phyloP scores from a whole-genome alignment of 495 filamentous ascomycete genomes.

The Darksidea phi region DNA sequence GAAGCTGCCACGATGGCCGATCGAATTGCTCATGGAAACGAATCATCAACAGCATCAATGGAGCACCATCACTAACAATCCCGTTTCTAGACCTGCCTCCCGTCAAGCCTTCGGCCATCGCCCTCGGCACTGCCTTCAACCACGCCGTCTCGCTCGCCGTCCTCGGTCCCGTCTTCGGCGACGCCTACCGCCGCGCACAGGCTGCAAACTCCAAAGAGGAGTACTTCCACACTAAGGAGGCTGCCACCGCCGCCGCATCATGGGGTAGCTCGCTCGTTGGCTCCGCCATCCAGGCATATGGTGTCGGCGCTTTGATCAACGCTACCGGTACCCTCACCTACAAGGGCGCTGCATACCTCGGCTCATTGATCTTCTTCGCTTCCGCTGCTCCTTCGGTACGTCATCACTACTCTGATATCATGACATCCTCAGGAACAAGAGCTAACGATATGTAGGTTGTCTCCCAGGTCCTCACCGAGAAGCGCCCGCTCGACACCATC shows the following conservation, averaged over 20 bases:
- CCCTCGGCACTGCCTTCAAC: slow-evolving; percentile 92
- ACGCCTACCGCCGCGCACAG: slow-evolving; percentile 93
- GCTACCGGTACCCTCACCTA: slow-evolving; percentile 91
- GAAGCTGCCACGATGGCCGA: slow-evolving; percentile 1
- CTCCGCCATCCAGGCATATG: slow-evolving; percentile 88
- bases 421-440: background rate
- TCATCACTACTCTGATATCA: slow-evolving; percentile 26
- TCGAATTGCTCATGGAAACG: background rate
- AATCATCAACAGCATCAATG: slow-evolving; percentile 9
- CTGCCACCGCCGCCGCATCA: slow-evolving; percentile 78
- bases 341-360: slow-evolving; percentile 94
- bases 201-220: slow-evolving; percentile 92
- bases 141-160: slow-evolving; percentile 79
- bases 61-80: slow-evolving; percentile 1
- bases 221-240: slow-evolving; percentile 90
- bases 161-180: slow-evolving; percentile 85
- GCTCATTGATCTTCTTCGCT: slow-evolving; percentile 85
- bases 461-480: slow-evolving; percentile 82
- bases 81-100: slow-evolving; percentile 72
- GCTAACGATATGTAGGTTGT: slow-evolving; percentile 62
- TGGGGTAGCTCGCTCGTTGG: slow-evolving; percentile 89
- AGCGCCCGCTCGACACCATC: slow-evolving; percentile 83
- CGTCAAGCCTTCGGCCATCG: slow-evolving; percentile 97
- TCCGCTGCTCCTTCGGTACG: slow-evolving; percentile 83
- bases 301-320: slow-evolving; percentile 92